Evolutionary conservation across 164 flowering plant species (phyloP).

Genomic region (Tetrastigma voinierianum): DNA sequence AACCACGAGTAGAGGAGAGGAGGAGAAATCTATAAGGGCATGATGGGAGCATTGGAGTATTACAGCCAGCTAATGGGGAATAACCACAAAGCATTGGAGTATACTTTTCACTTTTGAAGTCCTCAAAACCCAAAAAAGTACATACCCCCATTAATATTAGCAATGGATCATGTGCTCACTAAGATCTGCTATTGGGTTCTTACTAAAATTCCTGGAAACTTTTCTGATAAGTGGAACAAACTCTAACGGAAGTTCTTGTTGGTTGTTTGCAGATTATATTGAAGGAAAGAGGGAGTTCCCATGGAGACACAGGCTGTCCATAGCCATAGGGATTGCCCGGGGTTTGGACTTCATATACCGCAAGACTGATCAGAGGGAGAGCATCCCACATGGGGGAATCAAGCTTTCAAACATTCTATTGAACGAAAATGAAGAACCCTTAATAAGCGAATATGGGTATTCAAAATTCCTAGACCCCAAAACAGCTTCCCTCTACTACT

Average conservation of each 20-base stretch:
- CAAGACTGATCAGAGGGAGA: constrained; percentile 10
- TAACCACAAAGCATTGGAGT: no score
- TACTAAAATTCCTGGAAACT: no score
- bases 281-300: constrained; percentile 46
- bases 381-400: constrained; percentile 55
- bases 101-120: no score
- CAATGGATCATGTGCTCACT: no score
- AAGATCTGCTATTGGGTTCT: no score
- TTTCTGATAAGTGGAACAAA: no score
- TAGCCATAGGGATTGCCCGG: constrained; percentile 51
- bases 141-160: no score
- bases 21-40: no score
- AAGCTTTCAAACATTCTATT: constrained; percentile 61
- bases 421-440: constrained; percentile 40
- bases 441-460: constrained; percentile 53
- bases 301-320: constrained; percentile 50
- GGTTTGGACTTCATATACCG: constrained; percentile 46
- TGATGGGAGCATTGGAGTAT: no score
- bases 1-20: no score
- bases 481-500: constrained; percentile 16
- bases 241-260: background rate
- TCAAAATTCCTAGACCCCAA: constrained; percentile 41
- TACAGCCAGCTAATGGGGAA: no score
- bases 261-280: constrained; percentile 36
- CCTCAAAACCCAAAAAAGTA: no score